phyloP scores from a whole-genome alignment of 208 protist species.

The Tritrichomonas foetus region DNA sequence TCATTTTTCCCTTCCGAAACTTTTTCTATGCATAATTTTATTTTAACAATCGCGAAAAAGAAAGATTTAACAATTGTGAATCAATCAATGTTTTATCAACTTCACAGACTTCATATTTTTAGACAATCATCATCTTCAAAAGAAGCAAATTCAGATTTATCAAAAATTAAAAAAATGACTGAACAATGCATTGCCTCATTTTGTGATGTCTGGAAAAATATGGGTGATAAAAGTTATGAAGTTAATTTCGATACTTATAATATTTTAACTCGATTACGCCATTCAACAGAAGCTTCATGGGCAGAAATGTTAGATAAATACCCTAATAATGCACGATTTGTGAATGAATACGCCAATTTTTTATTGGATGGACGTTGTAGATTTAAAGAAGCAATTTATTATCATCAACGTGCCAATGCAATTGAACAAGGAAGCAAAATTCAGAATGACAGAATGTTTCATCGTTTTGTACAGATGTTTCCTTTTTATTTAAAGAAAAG shows the following conservation, averaged over 20 bases:
- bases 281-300: neutral
- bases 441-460: neutral
- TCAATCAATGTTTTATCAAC: neutral
- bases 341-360: neutral
- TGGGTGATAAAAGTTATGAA: neutral
- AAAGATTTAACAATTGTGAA: neutral
- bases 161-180: neutral
- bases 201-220: neutral
- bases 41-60: neutral
- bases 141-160: neutral
- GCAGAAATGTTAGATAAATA: neutral
- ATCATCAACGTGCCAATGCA: neutral
- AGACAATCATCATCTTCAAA: neutral
- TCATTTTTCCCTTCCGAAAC: neutral
- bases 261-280: neutral
- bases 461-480: neutral
- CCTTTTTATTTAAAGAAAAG: slow-evolving; percentile 23
- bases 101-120: neutral
- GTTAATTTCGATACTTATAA: neutral
- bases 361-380: neutral
- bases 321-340: slow-evolving; percentile 10
- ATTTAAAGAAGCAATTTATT: neutral
- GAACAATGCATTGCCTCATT: neutral
- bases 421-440: neutral
- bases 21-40: neutral